Evolutionary conservation across 2,329 filamentous ascomycete genomes (phyloP), one percentile per base, ranked within the genome.

Genomic region (Colletotrichum viniferum): DNA sequence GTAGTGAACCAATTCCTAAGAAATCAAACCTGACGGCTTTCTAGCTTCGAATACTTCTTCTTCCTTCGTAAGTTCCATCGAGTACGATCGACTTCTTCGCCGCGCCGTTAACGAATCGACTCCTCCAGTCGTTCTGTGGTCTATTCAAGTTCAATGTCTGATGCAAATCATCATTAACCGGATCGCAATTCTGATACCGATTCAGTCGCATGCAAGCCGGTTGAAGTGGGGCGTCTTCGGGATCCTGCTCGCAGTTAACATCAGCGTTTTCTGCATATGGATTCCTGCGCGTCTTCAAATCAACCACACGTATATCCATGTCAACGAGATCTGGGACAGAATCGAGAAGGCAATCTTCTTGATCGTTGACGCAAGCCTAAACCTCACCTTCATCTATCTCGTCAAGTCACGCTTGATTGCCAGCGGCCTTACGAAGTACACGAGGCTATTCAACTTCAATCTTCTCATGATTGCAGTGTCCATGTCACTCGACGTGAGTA

Each of bases 111-210:
- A 36, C 24, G 36, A 65, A 14, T 13, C 21, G 32, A 4, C 5
- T 18, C 8, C 0, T 10, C 5, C n/a, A 75, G 73, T 75, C 28
- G 34, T 75, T 16, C 43, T 75, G 5, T 75, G 73, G 73, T 30
- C 36, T 16, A 73, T 75, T 9, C 87, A 89, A 77, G 78, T 81
- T 4, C 80, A 82, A 65, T 83, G 87, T 28, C 81, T 89, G 3
- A 85, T 88, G 81, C 87, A 89, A 79, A 89, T 89, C 71, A 89
- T 89, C 78, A 85, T 89, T 78, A 90, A 89, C 76, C 85, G 88
- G 43, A 85, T 89, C 28, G 82, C 85, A 3, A 83, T 89, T 34
- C 84, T 89, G 56, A 83, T 87, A 26, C 81, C 85, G 18, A 81
- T 86, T 62, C 82, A 81, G 5, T 80, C 76, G 2, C 84, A 84